Evolutionary conservation across 352 stramenopile genomes (phyloP), one percentile per base, ranked within the genome.

Genomic region (Blastocystis sp.): DNA sequence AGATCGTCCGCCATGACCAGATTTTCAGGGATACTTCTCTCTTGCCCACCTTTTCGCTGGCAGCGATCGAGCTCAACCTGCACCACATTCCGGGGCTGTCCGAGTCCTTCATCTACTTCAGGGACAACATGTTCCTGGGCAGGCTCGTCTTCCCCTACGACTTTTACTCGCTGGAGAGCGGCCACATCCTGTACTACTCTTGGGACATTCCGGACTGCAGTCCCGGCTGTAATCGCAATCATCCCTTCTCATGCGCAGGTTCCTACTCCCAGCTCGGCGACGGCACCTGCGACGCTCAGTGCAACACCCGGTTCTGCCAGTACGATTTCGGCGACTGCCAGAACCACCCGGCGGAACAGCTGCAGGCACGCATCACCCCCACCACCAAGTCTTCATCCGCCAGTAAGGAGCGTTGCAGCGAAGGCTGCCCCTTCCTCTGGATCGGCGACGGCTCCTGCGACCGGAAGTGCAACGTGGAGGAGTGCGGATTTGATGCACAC

Each of bases 41-140:
- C 69, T 80, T 98, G 65, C 95, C 95, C 9, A 94, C 96, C 0
- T 98, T 98, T 90, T 95, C 92, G 56, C 97, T 94, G 7, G 94
- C 95, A 1, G 92, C 95, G 21, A 98, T 98, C 86, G 94, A 97
- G 90, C 93, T 93, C 91, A 95, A 94, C 78, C 86, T 98, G 10
- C 95, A 97, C 90, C 94, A 94, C 80, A 97, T 98, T 80, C 94
- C 93, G 0, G 94, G 93, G 0, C 90, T 98, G 5, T 96, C 93
- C 76, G 90, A 95, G 28, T 92, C 93, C 77, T 98, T 98, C 88
- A 80, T 98, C 2, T 98, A 98, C 90, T 97, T 98, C 88, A 98
- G 98, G 89, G 95, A 98, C 89, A 95, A 98, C 90, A 94, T 98
- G 10, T 95, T 98, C 87, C 91, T 98, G 0, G 95, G 94, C 56